These are phyloP conservation scores for Plectosphaerella cucumerina DNA, from an alignment of 2,329 filamentous ascomycete species.

Conservation along the genomic window DNA sequence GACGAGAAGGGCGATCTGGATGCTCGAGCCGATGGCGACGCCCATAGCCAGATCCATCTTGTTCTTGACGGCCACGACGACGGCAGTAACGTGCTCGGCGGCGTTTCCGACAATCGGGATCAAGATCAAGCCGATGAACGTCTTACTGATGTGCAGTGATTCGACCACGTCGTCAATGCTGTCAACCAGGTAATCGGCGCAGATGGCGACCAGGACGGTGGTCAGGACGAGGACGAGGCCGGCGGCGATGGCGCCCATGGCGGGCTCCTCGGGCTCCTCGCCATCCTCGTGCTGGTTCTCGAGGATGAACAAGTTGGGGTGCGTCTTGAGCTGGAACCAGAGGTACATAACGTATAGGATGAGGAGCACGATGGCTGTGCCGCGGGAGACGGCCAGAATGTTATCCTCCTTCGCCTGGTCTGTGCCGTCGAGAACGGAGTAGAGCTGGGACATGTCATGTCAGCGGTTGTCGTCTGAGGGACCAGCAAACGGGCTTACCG, in stretches of 20 bases:
- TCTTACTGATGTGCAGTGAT: slow-evolving; percentile 69
- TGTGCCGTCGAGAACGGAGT: slow-evolving; percentile 54
- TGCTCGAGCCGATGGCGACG: slow-evolving; percentile 75
- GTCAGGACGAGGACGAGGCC: slow-evolving; percentile 62
- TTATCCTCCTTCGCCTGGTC: slow-evolving; percentile 43
- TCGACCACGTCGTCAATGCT: slow-evolving; percentile 71
- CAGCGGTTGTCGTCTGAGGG: background rate
- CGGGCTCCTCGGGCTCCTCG: slow-evolving; percentile 37
- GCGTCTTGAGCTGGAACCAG: slow-evolving; percentile 72
- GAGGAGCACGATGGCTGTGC: slow-evolving; percentile 71
- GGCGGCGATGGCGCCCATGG: slow-evolving; percentile 61
- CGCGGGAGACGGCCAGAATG: slow-evolving; percentile 69
- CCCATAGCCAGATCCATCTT: slow-evolving; percentile 74
- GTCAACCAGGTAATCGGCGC: slow-evolving; percentile 73
- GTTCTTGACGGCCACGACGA: slow-evolving; percentile 73
- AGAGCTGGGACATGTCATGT: slow-evolving; percentile 41
- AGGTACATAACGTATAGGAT: slow-evolving; percentile 73
- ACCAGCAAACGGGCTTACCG: slow-evolving; percentile 35
- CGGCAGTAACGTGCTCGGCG: slow-evolving; percentile 76
- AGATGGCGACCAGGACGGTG: slow-evolving; percentile 67
- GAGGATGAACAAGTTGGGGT: slow-evolving; percentile 66
- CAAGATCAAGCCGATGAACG: slow-evolving; percentile 75
- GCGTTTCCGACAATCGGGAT: slow-evolving; percentile 79
- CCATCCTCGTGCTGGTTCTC: slow-evolving; percentile 30
- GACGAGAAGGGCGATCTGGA: slow-evolving; percentile 79